These are phyloP conservation scores for Sclerotinia sclerotiorum DNA, from an alignment of 2,329 filamentous ascomycete species.

Conservation along the genomic window DNA sequence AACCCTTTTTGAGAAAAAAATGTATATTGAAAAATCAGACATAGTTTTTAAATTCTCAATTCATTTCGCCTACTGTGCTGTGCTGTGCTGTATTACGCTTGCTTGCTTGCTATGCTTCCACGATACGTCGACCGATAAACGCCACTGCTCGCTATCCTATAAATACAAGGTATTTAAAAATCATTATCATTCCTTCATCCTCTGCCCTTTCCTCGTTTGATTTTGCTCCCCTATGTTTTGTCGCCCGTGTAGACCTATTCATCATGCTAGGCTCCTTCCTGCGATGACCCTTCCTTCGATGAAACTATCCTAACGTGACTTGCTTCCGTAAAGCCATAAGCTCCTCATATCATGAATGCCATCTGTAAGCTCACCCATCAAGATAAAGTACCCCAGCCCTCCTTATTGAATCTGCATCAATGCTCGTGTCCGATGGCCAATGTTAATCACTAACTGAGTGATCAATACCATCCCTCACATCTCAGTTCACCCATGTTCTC, in stretches of 20 bases:
- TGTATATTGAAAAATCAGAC: no score
- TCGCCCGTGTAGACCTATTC: background rate
- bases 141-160: background rate
- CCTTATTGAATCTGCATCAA: conserved; percentile 33
- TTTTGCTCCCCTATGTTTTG: background rate
- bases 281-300: conserved; percentile 76
- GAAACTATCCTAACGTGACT: conserved; percentile 75
- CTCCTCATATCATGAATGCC: conserved; percentile 67
- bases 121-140: background rate
- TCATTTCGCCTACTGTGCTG: no score
- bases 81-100: no score
- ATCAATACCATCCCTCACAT: background rate
- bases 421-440: background rate
- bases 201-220: no score
- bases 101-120: no score
- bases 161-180: conserved; percentile 7
- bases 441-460: background rate
- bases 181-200: background rate
- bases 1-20: no score
- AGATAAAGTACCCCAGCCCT: conserved; percentile 40
- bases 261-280: conserved; percentile 62
- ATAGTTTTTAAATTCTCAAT: no score
- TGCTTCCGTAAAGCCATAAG: conserved; percentile 75
- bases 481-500: background rate
- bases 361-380: conserved; percentile 61